A percentile compares a stretch with the other conserved stretches of the same genome.
Evolutionary conservation across 352 stramenopile genomes (phyloP).

Genomic region (Phytophthora constricta): DNA sequence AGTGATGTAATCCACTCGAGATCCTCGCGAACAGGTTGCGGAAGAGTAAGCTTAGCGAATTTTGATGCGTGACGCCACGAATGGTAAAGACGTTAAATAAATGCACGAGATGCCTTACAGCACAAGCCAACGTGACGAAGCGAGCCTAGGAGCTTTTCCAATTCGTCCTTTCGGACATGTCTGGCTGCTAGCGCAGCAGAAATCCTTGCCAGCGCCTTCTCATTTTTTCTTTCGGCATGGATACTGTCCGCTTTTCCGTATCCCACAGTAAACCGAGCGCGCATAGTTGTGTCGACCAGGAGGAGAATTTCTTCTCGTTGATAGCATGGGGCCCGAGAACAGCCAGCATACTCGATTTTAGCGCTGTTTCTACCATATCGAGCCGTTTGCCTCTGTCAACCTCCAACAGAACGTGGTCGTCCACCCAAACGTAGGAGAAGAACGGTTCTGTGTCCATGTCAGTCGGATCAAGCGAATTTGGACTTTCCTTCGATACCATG

Average conservation of each 20-base stretch:
- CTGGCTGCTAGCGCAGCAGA: neutral
- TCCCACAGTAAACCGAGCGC: slow-evolving; percentile 22
- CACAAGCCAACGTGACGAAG: slow-evolving; percentile 34
- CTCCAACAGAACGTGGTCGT: slow-evolving; percentile 40
- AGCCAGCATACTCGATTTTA: slow-evolving; percentile 23
- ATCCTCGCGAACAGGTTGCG: neutral
- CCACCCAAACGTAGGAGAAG: slow-evolving; percentile 39
- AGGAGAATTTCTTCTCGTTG: slow-evolving; percentile 38
- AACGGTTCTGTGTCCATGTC: slow-evolving; percentile 7
- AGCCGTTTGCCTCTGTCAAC: slow-evolving; percentile 1
- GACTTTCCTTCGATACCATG: neutral
- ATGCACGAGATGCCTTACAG: slow-evolving; percentile 13
- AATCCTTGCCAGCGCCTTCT: neutral
- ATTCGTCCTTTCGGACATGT: neutral
- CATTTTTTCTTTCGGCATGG: slow-evolving; percentile 25
- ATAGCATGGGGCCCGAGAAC: slow-evolving; percentile 24
- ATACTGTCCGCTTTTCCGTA: neutral
- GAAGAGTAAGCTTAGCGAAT: neutral
- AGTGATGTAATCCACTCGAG: slow-evolving; percentile 11
- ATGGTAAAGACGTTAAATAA: slow-evolving; percentile 20
- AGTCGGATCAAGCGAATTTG: slow-evolving; percentile 1
- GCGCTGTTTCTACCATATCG: slow-evolving; percentile 1
- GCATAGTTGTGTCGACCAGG: slow-evolving; percentile 8
- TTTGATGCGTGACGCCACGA: neutral
- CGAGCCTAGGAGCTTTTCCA: slow-evolving; percentile 30